Conservation (phyloP, 257 asterid species). For the Lavandula angustifolia region DNA sequence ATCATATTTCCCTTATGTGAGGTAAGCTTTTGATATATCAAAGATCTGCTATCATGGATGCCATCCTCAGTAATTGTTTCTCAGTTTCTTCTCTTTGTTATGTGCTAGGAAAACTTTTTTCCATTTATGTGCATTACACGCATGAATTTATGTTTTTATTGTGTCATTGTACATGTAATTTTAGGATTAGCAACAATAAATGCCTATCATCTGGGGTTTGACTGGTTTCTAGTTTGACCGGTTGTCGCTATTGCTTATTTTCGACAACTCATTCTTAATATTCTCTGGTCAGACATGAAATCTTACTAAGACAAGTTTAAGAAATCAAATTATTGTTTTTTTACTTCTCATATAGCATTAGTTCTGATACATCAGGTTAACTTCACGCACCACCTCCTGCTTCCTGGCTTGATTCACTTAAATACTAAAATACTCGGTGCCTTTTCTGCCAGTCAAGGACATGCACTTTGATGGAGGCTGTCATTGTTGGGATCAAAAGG, state of each 20-base stretch:
- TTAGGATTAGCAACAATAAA: no score
- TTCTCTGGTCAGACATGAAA: no score
- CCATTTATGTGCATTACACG: neutral
- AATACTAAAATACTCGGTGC: slow-evolving; percentile 3
- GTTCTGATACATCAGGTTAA: no score
- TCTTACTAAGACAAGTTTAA: no score
- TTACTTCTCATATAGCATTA: no score
- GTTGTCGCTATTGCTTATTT: no score
- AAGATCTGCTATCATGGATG: slow-evolving; percentile 1
- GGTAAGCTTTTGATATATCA: slow-evolving; percentile 44
- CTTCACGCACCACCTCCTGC: neutral
- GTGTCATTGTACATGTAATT: neutral
- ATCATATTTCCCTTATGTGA: slow-evolving; percentile 78
- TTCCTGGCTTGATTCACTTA: neutral
- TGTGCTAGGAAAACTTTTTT: neutral
- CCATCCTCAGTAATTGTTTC: neutral
- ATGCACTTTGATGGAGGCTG: slow-evolving; percentile 86
- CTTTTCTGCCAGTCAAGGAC: slow-evolving; percentile 62
- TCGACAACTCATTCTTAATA: no score
- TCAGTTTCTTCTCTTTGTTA: neutral
- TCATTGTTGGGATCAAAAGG: slow-evolving; percentile 78
- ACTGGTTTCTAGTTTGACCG: neutral
- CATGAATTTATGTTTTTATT: neutral
- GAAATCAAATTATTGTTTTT: no score
- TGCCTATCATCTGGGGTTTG: neutral